These are phyloP conservation scores for Xanthoconium stramineum DNA, from an alignment of 768 basidiomycete species.

Conservation along the genomic window DNA sequence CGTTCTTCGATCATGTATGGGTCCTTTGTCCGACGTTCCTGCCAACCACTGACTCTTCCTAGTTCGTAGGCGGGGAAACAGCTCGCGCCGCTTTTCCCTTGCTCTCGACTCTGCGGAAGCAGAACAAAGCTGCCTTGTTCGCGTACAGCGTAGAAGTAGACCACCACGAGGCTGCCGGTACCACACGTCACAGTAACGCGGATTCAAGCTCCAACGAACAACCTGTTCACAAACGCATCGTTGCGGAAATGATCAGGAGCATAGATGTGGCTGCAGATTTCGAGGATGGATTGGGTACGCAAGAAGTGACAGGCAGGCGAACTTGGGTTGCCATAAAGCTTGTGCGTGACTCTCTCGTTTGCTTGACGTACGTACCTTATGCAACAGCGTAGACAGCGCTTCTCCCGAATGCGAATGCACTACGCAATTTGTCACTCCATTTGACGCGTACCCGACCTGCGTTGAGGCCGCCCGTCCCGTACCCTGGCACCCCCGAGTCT, in stretches of 20 bases:
- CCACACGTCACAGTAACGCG: neutral
- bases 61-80: slow-evolving; percentile 91
- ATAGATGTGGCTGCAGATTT: slow-evolving; percentile 81
- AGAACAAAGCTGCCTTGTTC: slow-evolving; percentile 74
- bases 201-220: slow-evolving; percentile 16
- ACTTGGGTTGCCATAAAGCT: slow-evolving; percentile 89
- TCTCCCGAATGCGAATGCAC: slow-evolving; percentile 56
- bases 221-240: slow-evolving; percentile 55
- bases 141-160: slow-evolving; percentile 87
- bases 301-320: slow-evolving; percentile 39
- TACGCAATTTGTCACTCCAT: slow-evolving; percentile 60
- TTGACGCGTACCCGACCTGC: slow-evolving; percentile 44
- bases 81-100: slow-evolving; percentile 65
- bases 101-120: slow-evolving; percentile 55
- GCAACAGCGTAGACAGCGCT: slow-evolving; percentile 56
- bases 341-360: slow-evolving; percentile 37
- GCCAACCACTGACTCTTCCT: neutral
- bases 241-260: slow-evolving; percentile 71
- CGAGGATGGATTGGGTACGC: slow-evolving; percentile 47
- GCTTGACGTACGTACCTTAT: neutral
- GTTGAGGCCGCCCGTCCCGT: slow-evolving; percentile 41
- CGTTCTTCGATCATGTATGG: slow-evolving; percentile 82
- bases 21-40: neutral
- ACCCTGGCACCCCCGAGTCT: slow-evolving; percentile 64
- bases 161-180: slow-evolving; percentile 46